Percentiles rank a stretch among this genome's conserved stretches.
Conservation (phyloP, 2,329 filamentous ascomycete species). For the Diplodia scrobiculata region DNA sequence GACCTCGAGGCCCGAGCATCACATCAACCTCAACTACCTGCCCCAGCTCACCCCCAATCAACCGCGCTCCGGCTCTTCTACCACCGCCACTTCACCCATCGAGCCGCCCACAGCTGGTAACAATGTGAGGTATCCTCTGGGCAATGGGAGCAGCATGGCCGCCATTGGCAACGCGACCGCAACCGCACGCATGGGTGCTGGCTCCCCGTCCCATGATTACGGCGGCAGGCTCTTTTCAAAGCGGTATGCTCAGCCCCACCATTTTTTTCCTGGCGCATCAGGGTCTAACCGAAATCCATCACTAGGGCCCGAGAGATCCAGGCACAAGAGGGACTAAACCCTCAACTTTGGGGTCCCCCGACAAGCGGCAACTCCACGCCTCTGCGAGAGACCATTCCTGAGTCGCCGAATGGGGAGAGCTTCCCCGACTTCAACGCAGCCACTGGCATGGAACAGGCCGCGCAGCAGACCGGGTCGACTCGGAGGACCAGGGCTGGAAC, state of each 20-base stretch:
- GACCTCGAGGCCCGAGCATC: conserved; percentile 72
- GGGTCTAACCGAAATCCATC: conserved; percentile 26
- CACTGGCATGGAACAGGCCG: conserved; percentile 59
- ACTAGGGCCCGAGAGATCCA: conserved; percentile 90
- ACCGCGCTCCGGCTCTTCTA: conserved; percentile 75
- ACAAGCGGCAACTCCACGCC: conserved; percentile 96
- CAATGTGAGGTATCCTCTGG: conserved; percentile 70
- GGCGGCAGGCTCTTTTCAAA: conserved; percentile 81
- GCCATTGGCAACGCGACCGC: conserved; percentile 54
- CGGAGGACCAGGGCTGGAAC: conserved; percentile 89
- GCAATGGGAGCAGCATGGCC: conserved; percentile 64
- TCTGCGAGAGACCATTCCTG: conserved; percentile 93
- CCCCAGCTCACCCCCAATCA: conserved; percentile 67
- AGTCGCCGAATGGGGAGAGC: conserved; percentile 87
- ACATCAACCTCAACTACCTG: conserved; percentile 81
- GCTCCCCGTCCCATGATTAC: conserved; percentile 94
- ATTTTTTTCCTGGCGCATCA: conserved; percentile 1
- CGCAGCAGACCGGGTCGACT: conserved; percentile 52
- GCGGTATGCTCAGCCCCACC: conserved; percentile 64
- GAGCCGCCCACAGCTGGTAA: conserved; percentile 66
- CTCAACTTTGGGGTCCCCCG: conserved; percentile 83
- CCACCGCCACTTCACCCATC: conserved; percentile 76
- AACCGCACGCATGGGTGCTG: conserved; percentile 75
- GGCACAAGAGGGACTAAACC: conserved; percentile 84
- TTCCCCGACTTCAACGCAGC: conserved; percentile 86